Percentiles rank a stretch among this genome's conserved stretches.
phyloP scores from a whole-genome alignment of 805 yeast species.

The Suhomyces pyralidae region DNA sequence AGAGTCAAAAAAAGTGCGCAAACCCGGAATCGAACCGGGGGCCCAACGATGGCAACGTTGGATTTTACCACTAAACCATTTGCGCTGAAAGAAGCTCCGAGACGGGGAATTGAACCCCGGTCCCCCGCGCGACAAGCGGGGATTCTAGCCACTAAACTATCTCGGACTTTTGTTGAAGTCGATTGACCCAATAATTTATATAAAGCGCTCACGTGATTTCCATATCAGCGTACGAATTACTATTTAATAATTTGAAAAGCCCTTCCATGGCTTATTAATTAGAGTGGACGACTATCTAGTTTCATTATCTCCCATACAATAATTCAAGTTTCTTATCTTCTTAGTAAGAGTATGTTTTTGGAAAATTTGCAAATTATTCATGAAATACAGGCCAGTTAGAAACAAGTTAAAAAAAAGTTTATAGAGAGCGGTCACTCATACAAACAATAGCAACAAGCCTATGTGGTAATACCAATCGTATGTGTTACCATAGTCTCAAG shows the following conservation, averaged over 20 bases:
- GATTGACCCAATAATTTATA: neutral
- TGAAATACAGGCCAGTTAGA: too few relatives aligned
- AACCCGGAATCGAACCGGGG: slow-evolving; percentile 7
- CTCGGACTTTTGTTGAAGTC: neutral
- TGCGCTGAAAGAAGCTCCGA: slow-evolving; percentile 5
- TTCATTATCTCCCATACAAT: neutral
- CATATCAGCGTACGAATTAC: too few relatives aligned
- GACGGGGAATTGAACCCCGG: slow-evolving; percentile 9
- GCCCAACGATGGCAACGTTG: slow-evolving; percentile 7
- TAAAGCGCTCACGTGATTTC: neutral
- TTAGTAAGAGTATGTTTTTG: neutral
- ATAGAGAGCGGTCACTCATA: too few relatives aligned
- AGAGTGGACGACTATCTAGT: neutral
- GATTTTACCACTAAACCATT: slow-evolving; percentile 6
- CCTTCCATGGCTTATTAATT: neutral
- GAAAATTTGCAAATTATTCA: too few relatives aligned
- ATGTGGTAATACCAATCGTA: neutral
- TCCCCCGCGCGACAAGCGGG: slow-evolving; percentile 8
- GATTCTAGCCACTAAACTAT: slow-evolving; percentile 8
- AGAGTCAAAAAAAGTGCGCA: neutral
- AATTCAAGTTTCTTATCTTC: too few relatives aligned
- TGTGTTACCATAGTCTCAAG: neutral
- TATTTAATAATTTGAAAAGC: too few relatives aligned
- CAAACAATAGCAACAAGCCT: neutral
- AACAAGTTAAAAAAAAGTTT: too few relatives aligned